Percentiles rank a stretch among this genome's conserved stretches.
Conservation (phyloP, 2,329 filamentous ascomycete genomes). For the Fonsecaea pugnacius region DNA sequence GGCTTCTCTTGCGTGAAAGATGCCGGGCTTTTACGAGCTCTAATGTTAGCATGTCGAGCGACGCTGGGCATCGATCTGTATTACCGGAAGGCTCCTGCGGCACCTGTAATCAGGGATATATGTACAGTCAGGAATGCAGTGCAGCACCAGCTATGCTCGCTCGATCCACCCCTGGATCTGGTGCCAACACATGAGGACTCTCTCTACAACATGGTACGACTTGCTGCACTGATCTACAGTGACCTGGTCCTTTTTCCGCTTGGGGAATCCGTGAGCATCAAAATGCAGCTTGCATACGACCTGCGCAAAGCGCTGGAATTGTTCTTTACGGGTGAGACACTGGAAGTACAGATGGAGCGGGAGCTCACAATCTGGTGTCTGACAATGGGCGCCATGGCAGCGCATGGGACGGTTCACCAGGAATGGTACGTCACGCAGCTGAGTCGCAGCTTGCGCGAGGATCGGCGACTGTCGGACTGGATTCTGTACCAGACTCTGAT, state of each 20-base stretch:
- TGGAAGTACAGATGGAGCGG: background rate
- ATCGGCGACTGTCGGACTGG: conserved; percentile 6
- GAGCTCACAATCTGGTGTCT: conserved; percentile 17
- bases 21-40: background rate
- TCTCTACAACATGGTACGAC: conserved; percentile 12
- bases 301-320: conserved; percentile 16
- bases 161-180: conserved; percentile 6
- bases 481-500: conserved; percentile 16
- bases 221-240: conserved; percentile 20
- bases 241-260: conserved; percentile 18
- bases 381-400: conserved; percentile 12
- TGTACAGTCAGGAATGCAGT: conserved; percentile 6
- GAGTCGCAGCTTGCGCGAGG: conserved; percentile 2
- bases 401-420: conserved; percentile 12
- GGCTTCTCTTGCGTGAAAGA: conserved; percentile 11
- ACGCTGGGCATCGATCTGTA: conserved; percentile 18
- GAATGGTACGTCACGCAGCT: conserved; percentile 16
- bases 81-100: background rate
- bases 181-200: conserved; percentile 9
- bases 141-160: conserved; percentile 16
- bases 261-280: conserved; percentile 8
- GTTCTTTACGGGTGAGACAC: background rate
- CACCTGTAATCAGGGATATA: conserved; percentile 8
- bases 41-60: conserved; percentile 5
- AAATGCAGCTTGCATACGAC: conserved; percentile 19